Conservation (phyloP, 768 basidiomycete species). For the Mrakia blollopis region DNA sequence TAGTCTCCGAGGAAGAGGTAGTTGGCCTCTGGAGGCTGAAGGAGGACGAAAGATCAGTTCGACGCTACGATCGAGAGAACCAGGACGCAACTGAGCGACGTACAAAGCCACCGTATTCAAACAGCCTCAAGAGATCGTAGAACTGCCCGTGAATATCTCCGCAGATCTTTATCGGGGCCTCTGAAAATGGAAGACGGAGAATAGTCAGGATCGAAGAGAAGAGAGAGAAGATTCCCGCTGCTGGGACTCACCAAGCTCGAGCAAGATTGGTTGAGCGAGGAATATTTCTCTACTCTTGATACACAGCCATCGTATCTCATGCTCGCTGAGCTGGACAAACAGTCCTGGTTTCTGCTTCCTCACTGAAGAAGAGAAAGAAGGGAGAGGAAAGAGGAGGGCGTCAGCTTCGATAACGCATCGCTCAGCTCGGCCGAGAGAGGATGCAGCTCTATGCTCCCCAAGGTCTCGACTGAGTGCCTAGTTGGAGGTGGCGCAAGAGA, state of each 20-base stretch:
- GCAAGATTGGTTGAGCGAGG: conserved; percentile 87
- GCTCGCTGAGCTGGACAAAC: conserved; percentile 94
- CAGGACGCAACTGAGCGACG: not conserved
- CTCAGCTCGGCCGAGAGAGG: no score
- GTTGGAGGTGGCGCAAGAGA: no score
- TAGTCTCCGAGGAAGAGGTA: conserved; percentile 99
- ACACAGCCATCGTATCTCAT: conserved; percentile 98
- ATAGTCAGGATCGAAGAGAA: no score
- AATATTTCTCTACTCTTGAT: conserved; percentile 98
- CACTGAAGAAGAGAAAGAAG: conserved; percentile 54
- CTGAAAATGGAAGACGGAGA: conserved; percentile 39
- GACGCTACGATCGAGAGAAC: not conserved
- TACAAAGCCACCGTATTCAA: conserved; percentile 93
- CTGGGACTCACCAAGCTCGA: conserved; percentile 42
- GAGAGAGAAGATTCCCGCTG: no score
- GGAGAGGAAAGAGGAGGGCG: not conserved
- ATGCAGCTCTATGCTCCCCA: no score
- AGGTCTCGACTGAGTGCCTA: no score
- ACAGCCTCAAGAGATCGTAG: conserved; percentile 93
- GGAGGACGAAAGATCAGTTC: not conserved
- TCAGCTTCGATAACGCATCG: no score
- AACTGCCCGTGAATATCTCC: conserved; percentile 99
- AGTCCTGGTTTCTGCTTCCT: conserved; percentile 98
- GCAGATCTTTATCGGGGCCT: conserved; percentile 99
- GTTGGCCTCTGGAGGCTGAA: conserved; percentile 88